Evolutionary conservation across 805 yeast species (phyloP), one percentile per base, ranked within the genome.

Genomic region (Wickerhamia fluorescens): DNA sequence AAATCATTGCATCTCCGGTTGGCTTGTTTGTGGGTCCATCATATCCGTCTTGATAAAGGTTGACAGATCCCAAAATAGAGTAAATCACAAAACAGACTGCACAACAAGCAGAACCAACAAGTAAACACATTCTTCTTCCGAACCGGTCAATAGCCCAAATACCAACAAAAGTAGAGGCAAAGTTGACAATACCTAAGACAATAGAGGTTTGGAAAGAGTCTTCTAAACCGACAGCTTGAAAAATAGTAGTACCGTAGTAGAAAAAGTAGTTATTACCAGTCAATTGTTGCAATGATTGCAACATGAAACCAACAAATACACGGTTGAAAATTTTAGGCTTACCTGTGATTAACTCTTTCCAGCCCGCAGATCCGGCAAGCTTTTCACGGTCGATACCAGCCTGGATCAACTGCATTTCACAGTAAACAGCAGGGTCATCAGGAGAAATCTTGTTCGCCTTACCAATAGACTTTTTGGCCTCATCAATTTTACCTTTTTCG

Each of bases 221-320:
- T 7, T 56, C 42, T 38, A 69, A 53, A 4, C 76, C 74, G 13
- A 72, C 62, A 13, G 67, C 61, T 30, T 64, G 48, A 58, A 75
- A 73, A 25, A 75, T 65, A 9, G 76, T 61, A 7, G 79, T 70
- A 5, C 77, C 71, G 42, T 74, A 75, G 50, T 73, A 75, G 68
- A 75, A 72, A 44, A 75, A 73, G 23, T 76, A 73, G 52, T 74
- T 74, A 46, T 73, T 68, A 31, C 81, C 81, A n/a, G 74, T 64
- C 28, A 67, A 58, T 49, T 75, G 81, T 45, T 75, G 81, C 38
- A 71, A 63, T 12, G 60, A 50, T 71, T 78, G 82, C 34, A 78
- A 59, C 40, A 68, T 40, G 25, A 74, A 51, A 46, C 87, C 87
- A 40, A 73, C 60, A 22, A 71, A 23, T 21, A 78, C 59, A 51